Percentiles rank a stretch among this genome's conserved stretches.
Evolutionary conservation across 2,329 filamentous ascomycete species (phyloP).

Genomic region (Knufia fluminis): DNA sequence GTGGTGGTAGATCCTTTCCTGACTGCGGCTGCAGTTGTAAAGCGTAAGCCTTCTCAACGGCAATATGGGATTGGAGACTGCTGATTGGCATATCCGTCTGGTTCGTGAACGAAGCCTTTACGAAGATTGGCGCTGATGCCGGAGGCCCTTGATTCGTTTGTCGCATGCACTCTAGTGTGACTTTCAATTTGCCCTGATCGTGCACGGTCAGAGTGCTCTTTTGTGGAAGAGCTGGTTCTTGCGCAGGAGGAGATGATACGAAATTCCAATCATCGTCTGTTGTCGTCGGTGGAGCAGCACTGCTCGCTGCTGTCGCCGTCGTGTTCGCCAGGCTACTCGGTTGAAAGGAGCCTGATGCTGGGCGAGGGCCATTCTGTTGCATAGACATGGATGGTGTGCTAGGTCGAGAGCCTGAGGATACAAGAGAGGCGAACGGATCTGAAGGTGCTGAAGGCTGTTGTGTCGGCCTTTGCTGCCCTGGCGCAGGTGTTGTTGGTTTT

Average conservation of each 20-base stretch:
- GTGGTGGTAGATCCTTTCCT: slow-evolving; percentile 62
- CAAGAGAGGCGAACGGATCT: slow-evolving; percentile 54
- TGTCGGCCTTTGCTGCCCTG: slow-evolving; percentile 29
- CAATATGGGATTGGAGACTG: slow-evolving; percentile 81
- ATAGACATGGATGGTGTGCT: slow-evolving; percentile 32
- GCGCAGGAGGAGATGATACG: slow-evolving; percentile 68
- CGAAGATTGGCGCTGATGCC: slow-evolving; percentile 50
- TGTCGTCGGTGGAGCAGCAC: slow-evolving; percentile 22
- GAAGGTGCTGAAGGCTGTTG: slow-evolving; percentile 33
- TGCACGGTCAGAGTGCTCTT: slow-evolving; percentile 41
- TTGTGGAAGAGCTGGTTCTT: slow-evolving; percentile 1
- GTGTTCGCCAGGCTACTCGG: slow-evolving; percentile 13
- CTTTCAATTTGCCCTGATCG: slow-evolving; percentile 61
- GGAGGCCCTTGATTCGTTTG: slow-evolving; percentile 35
- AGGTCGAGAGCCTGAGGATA: slow-evolving; percentile 44
- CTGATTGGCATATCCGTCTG: slow-evolving; percentile 60
- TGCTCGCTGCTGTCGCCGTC: slow-evolving; percentile 17
- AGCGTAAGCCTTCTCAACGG: slow-evolving; percentile 82
- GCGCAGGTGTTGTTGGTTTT: slow-evolving; percentile 41
- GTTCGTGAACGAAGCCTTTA: slow-evolving; percentile 79
- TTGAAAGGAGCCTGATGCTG: slow-evolving; percentile 20
- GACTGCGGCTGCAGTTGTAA: slow-evolving; percentile 78
- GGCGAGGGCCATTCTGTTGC: slow-evolving; percentile 20
- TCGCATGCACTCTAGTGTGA: slow-evolving; percentile 51
- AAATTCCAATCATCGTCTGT: slow-evolving; percentile 94